phyloP scores from a whole-genome alignment of 768 basidiomycete genomes.

The Symmetrospora coprosmae region DNA sequence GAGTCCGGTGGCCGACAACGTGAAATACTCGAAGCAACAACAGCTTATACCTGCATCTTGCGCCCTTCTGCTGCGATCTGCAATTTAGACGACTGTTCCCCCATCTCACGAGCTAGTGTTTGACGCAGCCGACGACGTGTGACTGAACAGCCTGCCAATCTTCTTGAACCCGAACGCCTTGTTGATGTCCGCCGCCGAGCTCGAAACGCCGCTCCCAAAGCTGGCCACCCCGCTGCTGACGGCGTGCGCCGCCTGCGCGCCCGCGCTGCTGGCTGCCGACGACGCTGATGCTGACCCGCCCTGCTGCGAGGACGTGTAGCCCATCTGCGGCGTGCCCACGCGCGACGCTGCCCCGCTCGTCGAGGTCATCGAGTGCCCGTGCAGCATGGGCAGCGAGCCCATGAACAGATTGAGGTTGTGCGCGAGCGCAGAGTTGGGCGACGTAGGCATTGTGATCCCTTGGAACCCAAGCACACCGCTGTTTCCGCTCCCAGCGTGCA shows the following conservation, averaged over 20 bases:
- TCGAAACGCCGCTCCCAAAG: neutral
- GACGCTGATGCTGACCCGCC: too few species aligned
- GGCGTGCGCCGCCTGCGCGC: too few species aligned
- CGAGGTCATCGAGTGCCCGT: neutral
- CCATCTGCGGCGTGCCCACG: neutral
- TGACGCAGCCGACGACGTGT: too few species aligned
- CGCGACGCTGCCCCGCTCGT: neutral
- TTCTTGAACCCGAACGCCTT: conserved; percentile 7
- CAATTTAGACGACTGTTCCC: too few species aligned
- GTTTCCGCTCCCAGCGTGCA: neutral
- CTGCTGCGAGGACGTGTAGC: neutral
- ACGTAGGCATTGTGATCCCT: neutral
- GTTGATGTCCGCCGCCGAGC: neutral
- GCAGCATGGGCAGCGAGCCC: conserved; percentile 7
- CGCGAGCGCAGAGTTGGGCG: conserved; percentile 15
- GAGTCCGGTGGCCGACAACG: too few species aligned
- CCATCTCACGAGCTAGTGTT: too few species aligned
- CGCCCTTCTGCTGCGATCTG: too few species aligned
- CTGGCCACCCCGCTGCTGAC: too few species aligned
- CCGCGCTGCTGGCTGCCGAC: too few species aligned
- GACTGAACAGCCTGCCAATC: conserved; percentile 10
- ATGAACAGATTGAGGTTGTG: conserved; percentile 19
- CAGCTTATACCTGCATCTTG: too few species aligned
- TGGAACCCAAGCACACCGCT: neutral
- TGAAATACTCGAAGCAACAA: too few species aligned